Evolutionary conservation across 140 eudicot species (phyloP).

Genomic region (Ambrosia hybrid): DNA sequence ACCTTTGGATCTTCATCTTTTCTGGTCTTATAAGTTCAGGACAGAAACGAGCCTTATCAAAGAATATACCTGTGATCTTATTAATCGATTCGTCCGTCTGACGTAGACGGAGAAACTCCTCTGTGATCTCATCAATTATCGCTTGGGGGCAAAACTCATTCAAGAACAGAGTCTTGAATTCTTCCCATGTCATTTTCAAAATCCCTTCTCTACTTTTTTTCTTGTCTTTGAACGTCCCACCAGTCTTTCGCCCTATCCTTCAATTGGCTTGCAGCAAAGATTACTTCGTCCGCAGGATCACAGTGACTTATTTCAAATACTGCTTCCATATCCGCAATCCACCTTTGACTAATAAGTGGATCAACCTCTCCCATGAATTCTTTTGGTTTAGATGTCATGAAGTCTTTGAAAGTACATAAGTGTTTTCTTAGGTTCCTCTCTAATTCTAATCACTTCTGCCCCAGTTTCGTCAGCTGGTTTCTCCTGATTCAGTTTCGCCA

Average conservation of each 20-base stretch:
- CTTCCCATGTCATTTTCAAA: neutral
- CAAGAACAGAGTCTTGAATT: neutral
- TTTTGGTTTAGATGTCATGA: neutral
- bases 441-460: no score
- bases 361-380: no score
- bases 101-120: neutral
- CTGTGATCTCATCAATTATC: neutral
- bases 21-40: neutral
- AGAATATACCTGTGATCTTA: neutral
- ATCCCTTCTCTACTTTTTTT: neutral
- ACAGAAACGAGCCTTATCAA: neutral
- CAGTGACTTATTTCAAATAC: neutral
- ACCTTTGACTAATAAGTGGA: no score
- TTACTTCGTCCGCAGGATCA: neutral
- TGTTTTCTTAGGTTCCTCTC: no score
- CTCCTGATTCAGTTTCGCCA: no score
- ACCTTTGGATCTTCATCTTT: neutral
- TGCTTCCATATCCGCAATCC: neutral
- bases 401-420: neutral
- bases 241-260: neutral
- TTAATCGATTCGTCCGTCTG: neutral
- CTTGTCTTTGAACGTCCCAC: neutral
- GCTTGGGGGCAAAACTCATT: neutral
- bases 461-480: no score
- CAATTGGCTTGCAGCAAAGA: neutral